These are phyloP conservation scores for Peterozyma toletana DNA, from an alignment of 805 yeast species.

Conservation along the genomic window DNA sequence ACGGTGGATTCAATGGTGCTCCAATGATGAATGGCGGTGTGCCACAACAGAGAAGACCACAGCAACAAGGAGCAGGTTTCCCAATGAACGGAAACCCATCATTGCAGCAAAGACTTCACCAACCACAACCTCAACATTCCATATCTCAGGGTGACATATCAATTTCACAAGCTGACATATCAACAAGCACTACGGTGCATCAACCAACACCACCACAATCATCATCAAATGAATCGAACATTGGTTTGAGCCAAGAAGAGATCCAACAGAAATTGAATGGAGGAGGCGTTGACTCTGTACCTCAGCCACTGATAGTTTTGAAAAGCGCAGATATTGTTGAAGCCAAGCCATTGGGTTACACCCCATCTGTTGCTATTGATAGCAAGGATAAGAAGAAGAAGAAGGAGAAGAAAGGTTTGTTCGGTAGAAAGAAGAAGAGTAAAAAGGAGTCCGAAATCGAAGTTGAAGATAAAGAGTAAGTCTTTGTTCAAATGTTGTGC, in stretches of 20 bases:
- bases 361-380: constrained; percentile 34
- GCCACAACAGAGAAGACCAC: constrained; percentile 11
- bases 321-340: background rate
- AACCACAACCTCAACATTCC: constrained; percentile 2
- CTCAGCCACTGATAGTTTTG: constrained; percentile 8
- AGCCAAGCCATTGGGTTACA: constrained; percentile 6
- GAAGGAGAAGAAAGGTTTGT: constrained; percentile 68
- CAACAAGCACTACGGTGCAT: constrained; percentile 5
- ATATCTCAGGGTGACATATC: constrained; percentile 3
- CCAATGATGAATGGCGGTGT: too few species aligned
- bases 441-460: background rate
- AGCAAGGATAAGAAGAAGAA: constrained; percentile 22
- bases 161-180: constrained; percentile 2
- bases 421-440: constrained; percentile 59
- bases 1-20: background rate
- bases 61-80: constrained; percentile 8
- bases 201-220: constrained; percentile 5
- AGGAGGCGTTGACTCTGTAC: constrained; percentile 22
- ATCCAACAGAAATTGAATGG: constrained; percentile 5
- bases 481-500: too few species aligned
- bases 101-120: constrained; percentile 8
- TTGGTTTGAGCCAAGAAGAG: constrained; percentile 3
- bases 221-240: constrained; percentile 8
- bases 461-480: too few species aligned
- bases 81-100: constrained; percentile 4